Base-by-base conservation (phyloP, 352 stramenopile genomes). In the Globisporangium polare region DNA sequence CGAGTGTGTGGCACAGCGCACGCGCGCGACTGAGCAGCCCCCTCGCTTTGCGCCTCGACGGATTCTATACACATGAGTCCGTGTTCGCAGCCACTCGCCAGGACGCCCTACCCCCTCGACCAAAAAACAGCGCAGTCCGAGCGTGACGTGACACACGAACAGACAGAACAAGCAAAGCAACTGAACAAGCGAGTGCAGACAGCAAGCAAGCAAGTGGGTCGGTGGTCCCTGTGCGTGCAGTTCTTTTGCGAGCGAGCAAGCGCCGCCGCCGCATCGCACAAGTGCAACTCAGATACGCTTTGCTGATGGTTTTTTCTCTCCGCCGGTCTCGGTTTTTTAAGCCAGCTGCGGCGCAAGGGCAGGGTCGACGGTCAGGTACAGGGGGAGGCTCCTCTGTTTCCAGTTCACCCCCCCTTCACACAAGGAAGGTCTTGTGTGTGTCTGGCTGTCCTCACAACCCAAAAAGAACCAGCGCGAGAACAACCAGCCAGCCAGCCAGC, bases 121-220 rank as follows among this genome's bases (percentile, higher is more conserved):
- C 26, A 37, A 31, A 54, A 54, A 59, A 59, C 20, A 59, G 51
- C 47, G 20, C 24, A 60, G 47, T n/a, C n/a, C n/a, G n/a, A n/a
- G n/a, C 65, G 67, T 83, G 74, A 83, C 67, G 74, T 46, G 69
- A 80, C 74, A 76, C 67, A 83, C 72, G 50, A 20, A 72, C 67
- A 56, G 33, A 78, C 72, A 71, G 24, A 45, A 46, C 60, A 37
- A 49, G 33, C 33, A 42, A 37, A 35, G 31, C 26, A 43, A 27
- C 56, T 12, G n/a, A 47, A 53, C 47, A 53, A 53, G 20, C 47
- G 24, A 35, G 29, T 35, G 29, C 29, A 33, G 20, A 33, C 8
- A 52, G 10, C 20, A 18, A 53, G 13, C 31, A 29, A 57, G 33
- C 51, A 27, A 57, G 18, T 29, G 31, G 37, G 31, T 37, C 53